Evolutionary conservation across 768 basidiomycete genomes (phyloP).

Genomic region (Phaffia australis): DNA sequence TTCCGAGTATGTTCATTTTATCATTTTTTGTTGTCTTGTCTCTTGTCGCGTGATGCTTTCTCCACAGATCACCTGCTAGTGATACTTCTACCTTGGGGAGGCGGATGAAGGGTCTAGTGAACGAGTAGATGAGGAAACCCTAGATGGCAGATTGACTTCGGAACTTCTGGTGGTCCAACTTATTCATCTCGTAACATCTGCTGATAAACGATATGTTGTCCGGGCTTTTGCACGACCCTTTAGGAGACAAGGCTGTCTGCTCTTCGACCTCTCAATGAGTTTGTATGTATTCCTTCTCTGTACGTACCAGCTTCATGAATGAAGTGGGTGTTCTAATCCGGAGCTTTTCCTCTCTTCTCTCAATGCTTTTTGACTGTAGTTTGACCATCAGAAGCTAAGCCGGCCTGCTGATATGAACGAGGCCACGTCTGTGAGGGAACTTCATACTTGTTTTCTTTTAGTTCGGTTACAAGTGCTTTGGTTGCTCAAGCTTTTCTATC

Average conservation of each 20-base stretch:
- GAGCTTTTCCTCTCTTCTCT: neutral
- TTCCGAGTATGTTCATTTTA: constrained; percentile 34
- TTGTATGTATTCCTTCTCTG: constrained; percentile 25
- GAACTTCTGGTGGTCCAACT: too few species aligned
- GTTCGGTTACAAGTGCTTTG: neutral
- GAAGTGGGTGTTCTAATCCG: neutral
- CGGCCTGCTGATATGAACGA: constrained; percentile 38
- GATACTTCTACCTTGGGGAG: neutral
- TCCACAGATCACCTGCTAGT: neutral
- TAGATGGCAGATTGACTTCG: too few species aligned
- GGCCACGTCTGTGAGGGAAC: constrained; percentile 33
- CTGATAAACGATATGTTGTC: neutral
- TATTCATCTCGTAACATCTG: too few species aligned
- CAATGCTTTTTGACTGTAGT: constrained; percentile 26
- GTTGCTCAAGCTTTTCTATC: neutral
- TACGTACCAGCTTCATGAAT: neutral
- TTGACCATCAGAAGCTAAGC: constrained; percentile 37
- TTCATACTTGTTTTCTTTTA: neutral
- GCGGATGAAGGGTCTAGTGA: neutral
- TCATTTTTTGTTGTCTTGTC: too few species aligned
- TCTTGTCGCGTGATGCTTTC: neutral
- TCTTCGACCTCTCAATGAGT: constrained; percentile 36
- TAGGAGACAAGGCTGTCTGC: constrained; percentile 37
- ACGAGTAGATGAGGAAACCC: too few species aligned
- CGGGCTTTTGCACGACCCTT: constrained; percentile 1